Conservation (phyloP, 78 protist species). For the Planoprotostelium fungivorum region DNA sequence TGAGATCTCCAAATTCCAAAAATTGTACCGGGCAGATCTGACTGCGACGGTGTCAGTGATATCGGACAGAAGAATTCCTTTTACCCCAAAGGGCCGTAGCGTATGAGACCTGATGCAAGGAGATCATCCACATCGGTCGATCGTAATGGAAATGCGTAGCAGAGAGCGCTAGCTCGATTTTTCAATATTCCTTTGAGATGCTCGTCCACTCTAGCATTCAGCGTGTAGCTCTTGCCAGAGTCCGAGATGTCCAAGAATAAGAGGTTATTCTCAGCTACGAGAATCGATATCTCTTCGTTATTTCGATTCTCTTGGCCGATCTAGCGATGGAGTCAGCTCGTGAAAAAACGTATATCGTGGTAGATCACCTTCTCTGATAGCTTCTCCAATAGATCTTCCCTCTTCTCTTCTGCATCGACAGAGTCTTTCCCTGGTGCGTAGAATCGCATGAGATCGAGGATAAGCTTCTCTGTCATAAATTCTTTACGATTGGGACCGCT, state of each 20-base stretch:
- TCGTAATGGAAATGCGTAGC: not conserved
- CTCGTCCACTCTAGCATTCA: not conserved
- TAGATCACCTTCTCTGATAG: not conserved
- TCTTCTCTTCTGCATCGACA: not conserved
- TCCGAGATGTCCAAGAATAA: not conserved
- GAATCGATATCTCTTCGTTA: not conserved
- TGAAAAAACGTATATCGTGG: not conserved
- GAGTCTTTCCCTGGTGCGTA: not conserved
- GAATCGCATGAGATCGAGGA: not conserved
- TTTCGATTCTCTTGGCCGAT: not conserved
- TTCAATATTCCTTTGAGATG: not conserved
- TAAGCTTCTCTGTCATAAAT: not conserved
- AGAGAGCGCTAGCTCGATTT: not conserved
- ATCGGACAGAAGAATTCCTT: no score
- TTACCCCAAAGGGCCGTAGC: not conserved
- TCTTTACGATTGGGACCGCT: not conserved
- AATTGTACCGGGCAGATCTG: not conserved
- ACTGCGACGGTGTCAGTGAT: no score
- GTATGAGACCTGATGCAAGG: not conserved
- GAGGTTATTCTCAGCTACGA: not conserved
- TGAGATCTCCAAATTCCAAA: not conserved
- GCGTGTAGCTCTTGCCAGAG: not conserved
- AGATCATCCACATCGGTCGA: not conserved
- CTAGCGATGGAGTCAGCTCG: not conserved
- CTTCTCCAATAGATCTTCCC: not conserved